Base-by-base conservation (phyloP, 2,329 filamentous ascomycete genomes). In the Paramyrothecium sp. region DNA sequence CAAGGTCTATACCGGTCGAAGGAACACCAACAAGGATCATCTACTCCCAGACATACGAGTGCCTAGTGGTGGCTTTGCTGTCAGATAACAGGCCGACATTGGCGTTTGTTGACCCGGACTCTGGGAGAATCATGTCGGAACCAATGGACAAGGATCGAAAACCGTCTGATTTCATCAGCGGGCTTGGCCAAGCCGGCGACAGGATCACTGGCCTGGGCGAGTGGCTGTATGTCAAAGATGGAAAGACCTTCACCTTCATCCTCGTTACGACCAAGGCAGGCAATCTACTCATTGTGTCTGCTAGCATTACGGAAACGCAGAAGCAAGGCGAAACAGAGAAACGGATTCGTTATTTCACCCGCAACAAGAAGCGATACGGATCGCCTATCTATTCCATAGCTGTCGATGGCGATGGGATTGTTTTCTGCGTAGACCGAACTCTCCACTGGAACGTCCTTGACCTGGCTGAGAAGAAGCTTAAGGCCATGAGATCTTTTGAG, bases 221-320 rank as follows among this genome's bases (percentile, higher is more conserved):
- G 59, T 92, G 89, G 89, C 69, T 77, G 5, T 85, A 83, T 60
- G 72, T 76, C 33, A 82, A 83, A 56, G 78, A 83, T 41, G 78
- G 76, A n/a, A 83, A 81, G 56, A 78, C 73, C 0, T 89, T 88
- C 70, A 78, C 82, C 2, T 89, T 86, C 65, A 76, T 91, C 33
- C 77, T 91, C 16, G 79, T 89, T 12, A 79, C 83, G 3, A 84
- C 83, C 0, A 77, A 76, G 33, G 72, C 73, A 11, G 85, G 86
- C 1, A 75, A 79, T 5, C 72, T 90, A 13, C 65, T 87, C 20
- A 77, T 89, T 8, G 76, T 87, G 16, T 81, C 83, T 1, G 75
- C 81, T 7, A 75, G 78, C 41, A 60, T 56, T 26, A 50, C 52
- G 13, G 60, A 64, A 30, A 48, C 38, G 21, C 57, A 63, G 22